Evolutionary conservation across 1,139 yeast genomes (phyloP).

Genomic region (Entelexis sorbosivorans): DNA sequence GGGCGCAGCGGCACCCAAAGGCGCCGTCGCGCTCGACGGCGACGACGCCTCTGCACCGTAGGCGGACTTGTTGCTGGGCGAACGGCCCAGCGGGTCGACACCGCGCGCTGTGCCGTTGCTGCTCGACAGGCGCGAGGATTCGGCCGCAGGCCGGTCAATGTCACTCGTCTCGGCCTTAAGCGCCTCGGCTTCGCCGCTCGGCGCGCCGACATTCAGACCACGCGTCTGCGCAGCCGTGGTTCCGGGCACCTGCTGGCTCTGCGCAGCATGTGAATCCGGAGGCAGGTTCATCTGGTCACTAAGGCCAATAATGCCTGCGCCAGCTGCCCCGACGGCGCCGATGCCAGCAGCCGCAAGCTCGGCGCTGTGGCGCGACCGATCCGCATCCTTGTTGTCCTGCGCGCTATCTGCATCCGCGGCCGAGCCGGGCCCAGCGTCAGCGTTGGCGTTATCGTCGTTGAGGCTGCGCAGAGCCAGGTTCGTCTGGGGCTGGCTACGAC

Average conservation of each 20-base stretch:
- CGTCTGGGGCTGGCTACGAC: slow-evolving; percentile 22
- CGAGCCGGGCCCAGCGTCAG: neutral
- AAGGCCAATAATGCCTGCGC: slow-evolving; percentile 14
- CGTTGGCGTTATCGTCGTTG: neutral
- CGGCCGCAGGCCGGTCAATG: neutral
- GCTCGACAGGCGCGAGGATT: neutral
- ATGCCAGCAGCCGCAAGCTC: neutral
- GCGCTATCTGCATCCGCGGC: too few relatives aligned
- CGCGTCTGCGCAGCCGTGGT: neutral
- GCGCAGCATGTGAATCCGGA: neutral
- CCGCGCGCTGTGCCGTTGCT: neutral
- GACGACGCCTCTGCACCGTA: neutral
- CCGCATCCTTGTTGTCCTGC: neutral
- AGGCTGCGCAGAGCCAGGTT: slow-evolving; percentile 16
- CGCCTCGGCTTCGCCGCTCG: neutral
- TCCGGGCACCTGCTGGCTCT: neutral
- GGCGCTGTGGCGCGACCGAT: neutral
- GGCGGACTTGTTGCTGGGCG: neutral
- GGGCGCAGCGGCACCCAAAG: neutral
- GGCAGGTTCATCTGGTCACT: slow-evolving; percentile 15
- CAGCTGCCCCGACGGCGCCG: slow-evolving; percentile 1
- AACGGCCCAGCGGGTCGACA: neutral
- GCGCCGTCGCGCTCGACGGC: neutral
- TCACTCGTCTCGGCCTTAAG: neutral
- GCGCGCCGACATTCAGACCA: neutral